Evolutionary conservation across 1,284 basidiomycete species (phyloP), one percentile per base, ranked within the genome.

Genomic region (Ganoderma sinense): DNA sequence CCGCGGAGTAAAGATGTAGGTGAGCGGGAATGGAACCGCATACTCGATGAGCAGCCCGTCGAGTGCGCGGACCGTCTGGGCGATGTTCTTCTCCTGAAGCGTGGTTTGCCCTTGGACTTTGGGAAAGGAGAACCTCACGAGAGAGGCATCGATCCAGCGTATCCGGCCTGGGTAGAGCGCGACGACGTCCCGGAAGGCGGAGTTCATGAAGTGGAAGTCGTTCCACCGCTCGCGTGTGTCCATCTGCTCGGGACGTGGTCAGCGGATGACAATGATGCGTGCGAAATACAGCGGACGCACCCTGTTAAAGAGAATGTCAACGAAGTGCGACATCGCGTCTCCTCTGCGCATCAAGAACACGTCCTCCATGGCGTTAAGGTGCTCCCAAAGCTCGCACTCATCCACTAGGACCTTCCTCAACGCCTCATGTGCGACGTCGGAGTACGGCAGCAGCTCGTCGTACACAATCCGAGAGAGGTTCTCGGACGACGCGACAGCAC

Each of bases 141-240:
- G 88, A 1, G 90, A 85, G 0, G 90, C 79, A 64, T 94, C 89
- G 68, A 96, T 88, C 89, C 90, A 92, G 67, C 82, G 80, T 20
- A 83, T 80, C 1, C 79, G 76, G 10, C 83, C 80, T 1, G 68
- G 45, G 56, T 65, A 64, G 14, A 86, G 81, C 71, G 89, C 86
- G 43, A 92, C 84, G 16, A 90, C 84, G 69, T 95, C 93, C 18
- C 85, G 84, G 74, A 96, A 92, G 7, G 91, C 88, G 43, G 88
- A 90, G 73, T 96, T 96, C 56, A 97, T 81, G 76, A 93, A 91
- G 79, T 96, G 94, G 78, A 94, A 95, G 78, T 96, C 94, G 45
- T 83, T 85, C 95, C 95, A 97, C 20, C 84, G 79, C 74, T 91
- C 89, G 56, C 85, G 82, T 10, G 81, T 82, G 71, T 94, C 91